Conservation (phyloP, 225 moss, liverwort and hornwort genomes). For the Thuidium tamariscinum region DNA sequence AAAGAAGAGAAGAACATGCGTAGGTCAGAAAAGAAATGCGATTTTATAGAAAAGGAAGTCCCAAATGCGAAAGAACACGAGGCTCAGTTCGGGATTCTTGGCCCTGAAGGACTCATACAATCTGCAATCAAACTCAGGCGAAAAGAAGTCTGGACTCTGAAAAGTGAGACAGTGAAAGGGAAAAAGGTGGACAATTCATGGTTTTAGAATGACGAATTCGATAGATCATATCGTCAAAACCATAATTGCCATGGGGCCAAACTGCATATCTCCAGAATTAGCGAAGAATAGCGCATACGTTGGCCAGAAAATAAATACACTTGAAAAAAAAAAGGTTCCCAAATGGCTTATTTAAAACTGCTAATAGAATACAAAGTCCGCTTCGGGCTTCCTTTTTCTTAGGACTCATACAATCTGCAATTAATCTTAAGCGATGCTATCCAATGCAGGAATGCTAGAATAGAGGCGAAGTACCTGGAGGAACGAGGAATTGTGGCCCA, state of each 20-base stretch:
- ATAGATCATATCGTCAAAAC: background rate
- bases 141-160: background rate
- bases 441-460: background rate
- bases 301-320: background rate
- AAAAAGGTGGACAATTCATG: background rate
- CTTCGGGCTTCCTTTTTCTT: background rate
- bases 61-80: background rate
- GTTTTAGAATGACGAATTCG: background rate
- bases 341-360: background rate
- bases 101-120: too few relatives aligned
- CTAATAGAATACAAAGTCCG: background rate
- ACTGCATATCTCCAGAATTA: background rate
- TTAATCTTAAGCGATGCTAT: background rate
- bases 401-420: background rate
- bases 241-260: background rate
- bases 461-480: constrained; percentile 38
- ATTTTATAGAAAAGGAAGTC: background rate
- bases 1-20: background rate
- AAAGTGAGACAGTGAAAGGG: background rate
- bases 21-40: background rate
- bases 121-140: background rate
- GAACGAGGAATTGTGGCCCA: constrained; percentile 96
- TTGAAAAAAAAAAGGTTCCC: background rate
- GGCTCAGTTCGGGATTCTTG: background rate
- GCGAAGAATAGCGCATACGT: background rate